A percentile compares a stretch with the other conserved stretches of the same genome.
phyloP scores from a whole-genome alignment of 1,284 basidiomycete species.

The Fomitopsis palustris region DNA sequence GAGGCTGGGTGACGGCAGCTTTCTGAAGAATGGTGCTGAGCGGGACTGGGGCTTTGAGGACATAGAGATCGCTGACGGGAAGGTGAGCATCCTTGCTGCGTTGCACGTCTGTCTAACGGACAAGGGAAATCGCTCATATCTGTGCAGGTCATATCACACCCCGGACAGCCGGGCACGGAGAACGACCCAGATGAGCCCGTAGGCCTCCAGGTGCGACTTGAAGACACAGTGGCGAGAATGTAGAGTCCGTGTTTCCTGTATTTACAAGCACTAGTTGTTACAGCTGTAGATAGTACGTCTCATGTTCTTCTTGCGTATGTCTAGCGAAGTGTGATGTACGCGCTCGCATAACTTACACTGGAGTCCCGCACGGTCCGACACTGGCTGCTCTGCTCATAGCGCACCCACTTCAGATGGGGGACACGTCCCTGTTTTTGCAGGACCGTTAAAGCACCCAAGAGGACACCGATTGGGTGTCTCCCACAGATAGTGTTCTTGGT shows the following conservation, averaged over 20 bases:
- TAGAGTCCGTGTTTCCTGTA: constrained; percentile 21
- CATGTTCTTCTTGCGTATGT: background rate
- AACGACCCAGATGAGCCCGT: constrained; percentile 50
- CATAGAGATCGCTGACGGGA: constrained; percentile 48
- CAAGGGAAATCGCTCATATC: background rate
- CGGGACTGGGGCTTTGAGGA: constrained; percentile 84
- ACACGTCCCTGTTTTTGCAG: constrained; percentile 50
- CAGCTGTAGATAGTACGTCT: background rate
- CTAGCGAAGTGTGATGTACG: constrained; percentile 56
- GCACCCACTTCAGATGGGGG: constrained; percentile 68
- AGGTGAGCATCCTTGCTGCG: constrained; percentile 29
- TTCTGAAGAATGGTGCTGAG: constrained; percentile 57
- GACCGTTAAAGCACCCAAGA: constrained; percentile 72
- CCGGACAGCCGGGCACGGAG: constrained; percentile 60
- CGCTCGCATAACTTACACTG: constrained; percentile 96
- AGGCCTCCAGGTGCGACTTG: constrained; percentile 51
- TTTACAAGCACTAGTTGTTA: background rate
- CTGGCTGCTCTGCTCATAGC: constrained; percentile 89
- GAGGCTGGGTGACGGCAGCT: constrained; percentile 50
- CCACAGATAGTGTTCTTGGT: constrained; percentile 99
- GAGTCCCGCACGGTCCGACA: constrained; percentile 72
- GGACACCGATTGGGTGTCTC: constrained; percentile 90
- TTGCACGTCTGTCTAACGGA: background rate
- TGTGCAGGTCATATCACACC: constrained; percentile 56
- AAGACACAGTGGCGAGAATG: constrained; percentile 36